These are phyloP conservation scores for Cryptosporidium sp. DNA, from an alignment of 169 alveolate species.

Conservation along the genomic window DNA sequence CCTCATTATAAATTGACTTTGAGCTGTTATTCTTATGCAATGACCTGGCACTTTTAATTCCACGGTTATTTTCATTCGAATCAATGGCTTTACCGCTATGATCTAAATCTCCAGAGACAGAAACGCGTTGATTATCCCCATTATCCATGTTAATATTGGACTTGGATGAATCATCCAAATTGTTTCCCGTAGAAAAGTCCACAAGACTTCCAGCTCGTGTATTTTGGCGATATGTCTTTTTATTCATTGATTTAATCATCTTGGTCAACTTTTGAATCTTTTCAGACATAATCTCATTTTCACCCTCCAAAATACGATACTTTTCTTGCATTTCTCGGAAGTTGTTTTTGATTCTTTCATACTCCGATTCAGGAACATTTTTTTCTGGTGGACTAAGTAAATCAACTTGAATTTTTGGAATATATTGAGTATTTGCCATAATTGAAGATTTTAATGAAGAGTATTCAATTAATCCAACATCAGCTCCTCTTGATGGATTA, in stretches of 20 bases:
- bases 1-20: constrained; percentile 8
- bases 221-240: constrained; percentile 45
- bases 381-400: constrained; percentile 70
- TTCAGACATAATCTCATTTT: constrained; percentile 56
- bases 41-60: background rate
- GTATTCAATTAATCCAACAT: constrained; percentile 47
- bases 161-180: background rate
- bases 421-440: constrained; percentile 46
- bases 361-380: constrained; percentile 72
- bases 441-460: constrained; percentile 40
- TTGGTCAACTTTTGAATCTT: constrained; percentile 63
- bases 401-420: constrained; percentile 68
- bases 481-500: background rate
- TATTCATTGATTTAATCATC: constrained; percentile 7
- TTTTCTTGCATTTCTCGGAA: constrained; percentile 55
- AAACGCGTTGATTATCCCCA: background rate
- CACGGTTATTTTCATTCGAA: background rate
- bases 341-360: constrained; percentile 42
- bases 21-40: background rate
- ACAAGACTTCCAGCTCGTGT: constrained; percentile 48
- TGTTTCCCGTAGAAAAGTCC: constrained; percentile 6
- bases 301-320: constrained; percentile 47
- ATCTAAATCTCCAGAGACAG: constrained; percentile 2
- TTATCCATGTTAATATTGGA: constrained; percentile 10
- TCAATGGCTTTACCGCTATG: background rate